Evolutionary conservation across 768 basidiomycete species (phyloP).

Genomic region (Termitomyces sp.): DNA sequence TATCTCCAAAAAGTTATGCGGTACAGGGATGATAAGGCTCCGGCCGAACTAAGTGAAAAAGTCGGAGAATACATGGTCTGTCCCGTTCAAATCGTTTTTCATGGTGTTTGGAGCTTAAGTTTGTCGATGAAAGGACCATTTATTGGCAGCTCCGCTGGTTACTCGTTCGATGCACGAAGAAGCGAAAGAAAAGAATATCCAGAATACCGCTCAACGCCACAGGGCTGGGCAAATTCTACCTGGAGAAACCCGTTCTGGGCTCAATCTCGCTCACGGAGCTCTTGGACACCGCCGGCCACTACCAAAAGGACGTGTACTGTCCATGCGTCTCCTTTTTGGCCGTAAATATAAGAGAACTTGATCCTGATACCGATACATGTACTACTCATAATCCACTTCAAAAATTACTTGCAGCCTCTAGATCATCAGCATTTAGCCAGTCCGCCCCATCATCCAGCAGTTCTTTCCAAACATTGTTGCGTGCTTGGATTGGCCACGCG

Average conservation of each 20-base stretch:
- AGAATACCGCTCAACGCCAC: conserved; percentile 27
- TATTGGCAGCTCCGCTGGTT: conserved; percentile 64
- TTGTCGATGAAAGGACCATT: conserved; percentile 47
- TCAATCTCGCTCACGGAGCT: conserved; percentile 53
- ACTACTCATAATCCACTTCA: conserved; percentile 16
- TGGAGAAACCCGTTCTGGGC: conserved; percentile 54
- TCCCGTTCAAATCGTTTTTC: conserved; percentile 8
- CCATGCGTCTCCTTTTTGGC: conserved; percentile 30
- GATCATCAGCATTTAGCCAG: conserved; percentile 53
- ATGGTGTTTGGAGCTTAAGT: not conserved
- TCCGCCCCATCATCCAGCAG: conserved; percentile 41
- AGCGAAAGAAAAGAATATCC: conserved; percentile 32
- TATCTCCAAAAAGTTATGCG: conserved; percentile 73
- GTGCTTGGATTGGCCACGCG: conserved; percentile 42
- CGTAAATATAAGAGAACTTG: conserved; percentile 25
- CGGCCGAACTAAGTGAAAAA: conserved; percentile 48
- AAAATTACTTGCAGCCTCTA: conserved; percentile 37
- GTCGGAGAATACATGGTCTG: conserved; percentile 67
- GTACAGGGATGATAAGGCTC: conserved; percentile 48
- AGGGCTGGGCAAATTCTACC: conserved; percentile 57
- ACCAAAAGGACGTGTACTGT: conserved; percentile 23
- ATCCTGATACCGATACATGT: conserved; percentile 7
- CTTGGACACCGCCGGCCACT: conserved; percentile 31
- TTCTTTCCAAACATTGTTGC: conserved; percentile 41
- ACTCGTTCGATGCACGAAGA: conserved; percentile 44